phyloP scores from a whole-genome alignment of 2,329 filamentous ascomycete genomes.

The Arachnomyces sp. region DNA sequence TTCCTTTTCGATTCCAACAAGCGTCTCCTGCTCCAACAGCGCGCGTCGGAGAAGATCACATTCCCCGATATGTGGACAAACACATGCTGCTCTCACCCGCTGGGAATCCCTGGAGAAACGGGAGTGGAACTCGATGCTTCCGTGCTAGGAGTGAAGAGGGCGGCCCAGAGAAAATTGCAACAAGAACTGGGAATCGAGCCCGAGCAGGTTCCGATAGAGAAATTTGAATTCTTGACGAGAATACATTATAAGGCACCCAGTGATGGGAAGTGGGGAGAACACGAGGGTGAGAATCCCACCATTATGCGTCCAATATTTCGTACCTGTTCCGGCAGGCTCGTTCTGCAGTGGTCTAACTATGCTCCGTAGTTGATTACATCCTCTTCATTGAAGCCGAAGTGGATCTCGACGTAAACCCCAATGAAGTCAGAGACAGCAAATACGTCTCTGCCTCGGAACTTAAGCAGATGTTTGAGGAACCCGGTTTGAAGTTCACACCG shows the following conservation, averaged over 20 bases:
- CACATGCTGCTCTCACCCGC: slow-evolving; percentile 96
- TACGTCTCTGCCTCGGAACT: slow-evolving; percentile 79
- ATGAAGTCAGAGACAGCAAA: slow-evolving; percentile 78
- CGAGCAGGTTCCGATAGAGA: slow-evolving; percentile 79
- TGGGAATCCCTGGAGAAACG: slow-evolving; percentile 86
- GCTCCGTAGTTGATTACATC: slow-evolving; percentile 78
- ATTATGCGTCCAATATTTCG: not conserved
- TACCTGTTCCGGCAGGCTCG: slow-evolving; percentile 15
- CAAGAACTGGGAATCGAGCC: slow-evolving; percentile 91
- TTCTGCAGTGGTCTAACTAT: not conserved
- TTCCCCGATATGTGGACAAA: slow-evolving; percentile 99
- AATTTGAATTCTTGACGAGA: slow-evolving; percentile 88
- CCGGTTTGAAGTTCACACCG: slow-evolving; percentile 78
- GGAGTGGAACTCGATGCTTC: slow-evolving; percentile 73
- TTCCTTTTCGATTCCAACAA: slow-evolving; percentile 96
- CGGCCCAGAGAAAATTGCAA: slow-evolving; percentile 85
- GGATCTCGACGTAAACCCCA: slow-evolving; percentile 71
- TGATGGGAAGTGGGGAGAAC: slow-evolving; percentile 97
- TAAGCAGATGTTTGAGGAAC: slow-evolving; percentile 76
- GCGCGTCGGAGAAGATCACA: slow-evolving; percentile 93
- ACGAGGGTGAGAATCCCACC: slow-evolving; percentile 66
- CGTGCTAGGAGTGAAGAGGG: slow-evolving; percentile 78
- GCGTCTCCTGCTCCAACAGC: slow-evolving; percentile 87
- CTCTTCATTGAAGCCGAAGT: slow-evolving; percentile 95
- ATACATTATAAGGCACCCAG: slow-evolving; percentile 98